A percentile compares a stretch with the other conserved stretches of the same genome.
phyloP scores from a whole-genome alignment of 1,284 basidiomycete genomes.

The Cryptococcus sp. region DNA sequence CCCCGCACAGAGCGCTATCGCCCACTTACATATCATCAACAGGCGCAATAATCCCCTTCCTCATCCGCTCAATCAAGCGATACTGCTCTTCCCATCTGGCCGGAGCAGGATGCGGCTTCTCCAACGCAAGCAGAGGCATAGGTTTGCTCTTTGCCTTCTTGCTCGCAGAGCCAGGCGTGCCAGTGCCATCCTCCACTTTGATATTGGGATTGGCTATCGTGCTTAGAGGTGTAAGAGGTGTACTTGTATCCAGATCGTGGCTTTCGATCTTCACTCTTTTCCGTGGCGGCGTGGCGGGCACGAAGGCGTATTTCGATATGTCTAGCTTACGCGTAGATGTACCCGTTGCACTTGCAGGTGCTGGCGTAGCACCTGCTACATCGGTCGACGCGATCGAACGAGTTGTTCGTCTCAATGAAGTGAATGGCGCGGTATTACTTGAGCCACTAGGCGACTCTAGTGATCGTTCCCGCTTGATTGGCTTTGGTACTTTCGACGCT shows the following conservation, averaged over 20 bases:
- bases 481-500: neutral
- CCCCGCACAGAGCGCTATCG: neutral
- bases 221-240: neutral
- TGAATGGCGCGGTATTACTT: slow-evolving; percentile 5
- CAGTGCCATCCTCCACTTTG: slow-evolving; percentile 8
- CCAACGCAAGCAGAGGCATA: slow-evolving; percentile 61
- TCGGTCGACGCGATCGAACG: slow-evolving; percentile 16
- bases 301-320: slow-evolving; percentile 24
- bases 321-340: slow-evolving; percentile 12
- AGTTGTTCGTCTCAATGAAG: slow-evolving; percentile 27
- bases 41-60: slow-evolving; percentile 70
- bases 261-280: slow-evolving; percentile 1
- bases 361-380: neutral
- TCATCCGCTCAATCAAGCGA: slow-evolving; percentile 73
- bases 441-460: no score
- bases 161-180: slow-evolving; percentile 2
- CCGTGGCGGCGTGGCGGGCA: slow-evolving; percentile 11
- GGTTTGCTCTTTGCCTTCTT: slow-evolving; percentile 32
- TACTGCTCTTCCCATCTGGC: slow-evolving; percentile 73
- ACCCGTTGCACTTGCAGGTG: neutral
- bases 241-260: neutral
- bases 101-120: slow-evolving; percentile 72
- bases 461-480: neutral
- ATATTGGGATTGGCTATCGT: neutral
- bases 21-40: slow-evolving; percentile 87